phyloP scores from a whole-genome alignment of 345 rosid genomes.

The Hibiscus trionum region DNA sequence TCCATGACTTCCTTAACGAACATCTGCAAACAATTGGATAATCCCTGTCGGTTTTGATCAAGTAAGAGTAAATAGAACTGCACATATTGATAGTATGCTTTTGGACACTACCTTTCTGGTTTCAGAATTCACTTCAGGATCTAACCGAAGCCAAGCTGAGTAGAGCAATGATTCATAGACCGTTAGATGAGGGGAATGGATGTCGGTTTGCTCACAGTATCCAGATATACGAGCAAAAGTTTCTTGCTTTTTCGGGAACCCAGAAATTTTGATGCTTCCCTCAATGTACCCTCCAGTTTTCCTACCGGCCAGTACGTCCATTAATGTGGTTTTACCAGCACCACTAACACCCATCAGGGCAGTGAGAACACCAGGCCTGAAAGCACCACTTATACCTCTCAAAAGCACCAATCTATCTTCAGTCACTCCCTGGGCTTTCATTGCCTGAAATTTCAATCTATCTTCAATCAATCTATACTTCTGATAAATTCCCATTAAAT shows the following conservation, averaged over 20 bases:
- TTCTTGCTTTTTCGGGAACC: conserved; percentile 71
- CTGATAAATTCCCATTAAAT: neutral
- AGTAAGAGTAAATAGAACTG: neutral
- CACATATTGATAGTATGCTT: neutral
- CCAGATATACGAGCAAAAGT: conserved; percentile 77
- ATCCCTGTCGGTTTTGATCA: neutral
- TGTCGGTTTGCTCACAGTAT: conserved; percentile 72
- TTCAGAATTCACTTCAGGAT: conserved; percentile 37
- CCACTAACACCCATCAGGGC: conserved; percentile 78
- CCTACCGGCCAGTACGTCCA: conserved; percentile 85
- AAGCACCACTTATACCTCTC: conserved; percentile 68
- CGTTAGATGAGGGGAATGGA: conserved; percentile 71
- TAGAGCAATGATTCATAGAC: conserved; percentile 66
- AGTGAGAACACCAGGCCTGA: conserved; percentile 78
- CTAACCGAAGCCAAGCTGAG: conserved; percentile 68
- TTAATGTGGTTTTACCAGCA: conserved; percentile 75
- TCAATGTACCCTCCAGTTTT: conserved; percentile 72
- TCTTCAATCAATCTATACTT: neutral
- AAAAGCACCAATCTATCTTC: conserved; percentile 58
- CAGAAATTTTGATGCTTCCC: conserved; percentile 58
- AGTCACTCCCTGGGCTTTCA: conserved; percentile 48
- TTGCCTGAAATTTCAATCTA: conserved; percentile 29
- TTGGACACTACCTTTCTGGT: conserved; percentile 40
- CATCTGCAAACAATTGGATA: conserved; percentile 30
- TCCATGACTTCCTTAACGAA: conserved; percentile 87